Evolutionary conservation across 371 early-diverging fungal genomes (phyloP), one percentile per base, ranked within the genome.

Genomic region (Synchytrium microbalum): DNA sequence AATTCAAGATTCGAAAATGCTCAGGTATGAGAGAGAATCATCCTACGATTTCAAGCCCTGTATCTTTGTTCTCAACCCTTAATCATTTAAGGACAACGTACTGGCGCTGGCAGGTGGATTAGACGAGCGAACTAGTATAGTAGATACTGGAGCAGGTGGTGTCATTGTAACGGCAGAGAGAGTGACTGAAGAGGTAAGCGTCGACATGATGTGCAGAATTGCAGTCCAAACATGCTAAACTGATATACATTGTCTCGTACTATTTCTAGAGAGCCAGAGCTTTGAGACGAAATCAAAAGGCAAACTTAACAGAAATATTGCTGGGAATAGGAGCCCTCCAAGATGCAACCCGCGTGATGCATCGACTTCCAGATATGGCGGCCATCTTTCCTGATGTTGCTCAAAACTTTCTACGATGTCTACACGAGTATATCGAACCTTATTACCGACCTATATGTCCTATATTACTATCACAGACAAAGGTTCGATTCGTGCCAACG

Each of bases 281-380:
- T n/a, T n/a, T n/a, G n/a, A n/a, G n/a, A n/a, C n/a, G 19, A 38
- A 38, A 38, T 38, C 91, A 92, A 65, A 82, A 88, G 32, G 82
- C 85, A 24, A 82, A 82, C 8, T 64, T 92, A 5, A 70, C 79
- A 2, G 73, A 73, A 25, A 86, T 88, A 3, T 72, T 90, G 10
- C 46, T 90, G 0, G 79, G 83, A 2, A 76, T 89, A 3, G 91
- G 92, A 0, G 88, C 86, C 59, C 33, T 88, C 2, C 65, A 67
- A 2, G 74, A 83, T 33, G 86, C 86, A 10, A 67, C 77, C 32
- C 63, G 72, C 19, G 73, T 88, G 3, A 59, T 88, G 19, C 72
- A 79, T 3, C 72, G 82, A 26, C 77, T 83, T 24, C 84, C 85
- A 2, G 72, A 79, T n/a, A 32, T 91, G 1, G 64, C 79, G 24